A percentile compares a stretch with the other conserved stretches of the same genome.
Evolutionary conservation across 768 basidiomycete species (phyloP).

Genomic region (Gautieria morchelliformis): DNA sequence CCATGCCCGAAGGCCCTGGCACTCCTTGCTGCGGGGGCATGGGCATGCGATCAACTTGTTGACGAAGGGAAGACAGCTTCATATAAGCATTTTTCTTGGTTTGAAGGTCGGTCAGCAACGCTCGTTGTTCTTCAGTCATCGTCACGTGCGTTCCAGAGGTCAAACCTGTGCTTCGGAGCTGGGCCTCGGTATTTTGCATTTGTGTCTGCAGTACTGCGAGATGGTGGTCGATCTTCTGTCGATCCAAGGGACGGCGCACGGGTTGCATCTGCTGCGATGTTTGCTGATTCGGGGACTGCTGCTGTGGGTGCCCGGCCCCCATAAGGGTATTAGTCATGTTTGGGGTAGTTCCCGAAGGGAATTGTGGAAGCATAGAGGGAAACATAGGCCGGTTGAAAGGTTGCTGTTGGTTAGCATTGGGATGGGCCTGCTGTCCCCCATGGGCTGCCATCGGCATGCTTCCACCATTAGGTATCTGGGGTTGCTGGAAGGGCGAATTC

Average conservation of each 20-base stretch:
- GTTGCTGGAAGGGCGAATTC: not conserved
- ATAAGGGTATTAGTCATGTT: not conserved
- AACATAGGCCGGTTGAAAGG: constrained; percentile 2
- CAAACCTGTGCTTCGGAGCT: not conserved
- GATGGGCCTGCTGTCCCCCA: not conserved
- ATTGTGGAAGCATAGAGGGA: not conserved
- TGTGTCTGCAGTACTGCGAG: not conserved
- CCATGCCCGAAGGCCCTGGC: not conserved
- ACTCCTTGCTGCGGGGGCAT: not conserved
- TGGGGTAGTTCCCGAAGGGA: not conserved
- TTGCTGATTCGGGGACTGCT: not conserved
- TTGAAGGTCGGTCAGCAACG: not conserved
- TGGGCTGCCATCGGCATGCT: not conserved
- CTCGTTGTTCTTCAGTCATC: not conserved
- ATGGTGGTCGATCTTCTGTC: not conserved
- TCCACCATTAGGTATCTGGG: not conserved
- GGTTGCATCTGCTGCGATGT: not conserved
- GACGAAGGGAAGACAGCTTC: not conserved
- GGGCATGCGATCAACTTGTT: not conserved
- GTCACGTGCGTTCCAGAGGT: not conserved
- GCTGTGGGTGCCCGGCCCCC: not conserved
- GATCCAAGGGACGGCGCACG: not conserved
- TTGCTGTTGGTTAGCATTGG: not conserved
- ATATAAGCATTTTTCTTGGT: not conserved
- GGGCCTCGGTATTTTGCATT: not conserved